Conservation (phyloP, 306 rosid species). For the Quillaja saponaria region DNA sequence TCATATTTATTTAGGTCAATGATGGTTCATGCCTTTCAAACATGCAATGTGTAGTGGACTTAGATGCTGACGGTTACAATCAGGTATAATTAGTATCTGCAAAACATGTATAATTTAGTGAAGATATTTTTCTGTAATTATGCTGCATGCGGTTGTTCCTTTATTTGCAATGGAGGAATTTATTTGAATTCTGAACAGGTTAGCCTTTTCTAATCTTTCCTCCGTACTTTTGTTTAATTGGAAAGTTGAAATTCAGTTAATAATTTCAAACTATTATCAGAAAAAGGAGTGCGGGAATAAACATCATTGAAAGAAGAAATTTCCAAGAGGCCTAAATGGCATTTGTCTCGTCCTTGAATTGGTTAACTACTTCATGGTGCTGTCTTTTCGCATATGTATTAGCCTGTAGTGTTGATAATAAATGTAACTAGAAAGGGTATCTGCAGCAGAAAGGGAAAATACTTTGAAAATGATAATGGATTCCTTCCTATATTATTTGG, state of each 20-base stretch:
- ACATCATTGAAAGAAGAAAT: background rate
- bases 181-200: background rate
- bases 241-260: background rate
- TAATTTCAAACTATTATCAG: background rate
- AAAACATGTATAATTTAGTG: background rate
- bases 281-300: background rate
- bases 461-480: too few relatives aligned
- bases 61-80: conserved; percentile 74
- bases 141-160: too few relatives aligned
- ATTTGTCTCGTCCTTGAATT: too few relatives aligned
- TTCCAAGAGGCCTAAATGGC: background rate
- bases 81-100: conserved; percentile 49
- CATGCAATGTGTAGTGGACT: conserved; percentile 83
- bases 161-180: background rate
- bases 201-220: background rate
- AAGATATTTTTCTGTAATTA: too few relatives aligned
- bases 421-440: too few relatives aligned
- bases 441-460: too few relatives aligned
- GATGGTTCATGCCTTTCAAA: conserved; percentile 95
- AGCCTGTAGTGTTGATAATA: background rate
- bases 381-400: too few relatives aligned
- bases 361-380: too few relatives aligned
- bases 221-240: background rate
- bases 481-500: too few relatives aligned
- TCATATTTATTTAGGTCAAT: conserved; percentile 53